Conservation (phyloP, 495 filamentous ascomycete genomes). For the Penicillium riverlandense region DNA sequence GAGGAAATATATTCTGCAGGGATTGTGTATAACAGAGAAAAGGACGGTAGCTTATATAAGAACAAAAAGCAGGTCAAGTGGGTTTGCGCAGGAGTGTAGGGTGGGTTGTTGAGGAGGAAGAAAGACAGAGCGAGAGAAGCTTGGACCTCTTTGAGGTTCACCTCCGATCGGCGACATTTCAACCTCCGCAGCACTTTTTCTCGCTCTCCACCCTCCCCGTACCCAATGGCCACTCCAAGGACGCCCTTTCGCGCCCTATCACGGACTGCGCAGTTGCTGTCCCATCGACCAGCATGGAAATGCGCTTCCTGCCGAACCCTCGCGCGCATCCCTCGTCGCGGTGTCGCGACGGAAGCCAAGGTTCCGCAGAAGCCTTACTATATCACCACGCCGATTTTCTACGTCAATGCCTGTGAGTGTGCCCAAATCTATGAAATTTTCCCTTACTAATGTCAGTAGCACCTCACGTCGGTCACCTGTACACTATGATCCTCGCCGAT, state of each 20-base stretch:
- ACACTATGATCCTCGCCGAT: conserved; percentile 85
- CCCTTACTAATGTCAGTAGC: conserved; percentile 44
- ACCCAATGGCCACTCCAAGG: conserved; percentile 28
- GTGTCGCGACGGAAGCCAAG: conserved; percentile 25
- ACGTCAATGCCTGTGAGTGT: conserved; percentile 84
- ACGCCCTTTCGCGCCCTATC: conserved; percentile 24
- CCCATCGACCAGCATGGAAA: conserved; percentile 23
- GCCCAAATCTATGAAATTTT: background rate
- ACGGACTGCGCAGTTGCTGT: conserved; percentile 23
- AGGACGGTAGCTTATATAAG: background rate
- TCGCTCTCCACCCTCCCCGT: conserved; percentile 4
- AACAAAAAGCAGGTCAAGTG: too few relatives aligned
- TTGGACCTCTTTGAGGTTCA: conserved; percentile 31
- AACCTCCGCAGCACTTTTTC: conserved; percentile 12
- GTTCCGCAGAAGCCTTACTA: conserved; percentile 76
- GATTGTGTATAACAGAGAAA: background rate
- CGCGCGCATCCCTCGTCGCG: conserved; percentile 16
- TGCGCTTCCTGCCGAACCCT: conserved; percentile 22
- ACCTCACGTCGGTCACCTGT: conserved; percentile 92
- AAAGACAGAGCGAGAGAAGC: conserved; percentile 23
- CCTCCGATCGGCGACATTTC: conserved; percentile 16
- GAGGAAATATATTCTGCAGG: too few relatives aligned
- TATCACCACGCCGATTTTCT: conserved; percentile 96
- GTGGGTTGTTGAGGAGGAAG: background rate
- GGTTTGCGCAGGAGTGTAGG: too few relatives aligned